These are phyloP conservation scores for Cladophialophora bantiana DNA, from an alignment of 2,329 filamentous ascomycete genomes.

Conservation along the genomic window DNA sequence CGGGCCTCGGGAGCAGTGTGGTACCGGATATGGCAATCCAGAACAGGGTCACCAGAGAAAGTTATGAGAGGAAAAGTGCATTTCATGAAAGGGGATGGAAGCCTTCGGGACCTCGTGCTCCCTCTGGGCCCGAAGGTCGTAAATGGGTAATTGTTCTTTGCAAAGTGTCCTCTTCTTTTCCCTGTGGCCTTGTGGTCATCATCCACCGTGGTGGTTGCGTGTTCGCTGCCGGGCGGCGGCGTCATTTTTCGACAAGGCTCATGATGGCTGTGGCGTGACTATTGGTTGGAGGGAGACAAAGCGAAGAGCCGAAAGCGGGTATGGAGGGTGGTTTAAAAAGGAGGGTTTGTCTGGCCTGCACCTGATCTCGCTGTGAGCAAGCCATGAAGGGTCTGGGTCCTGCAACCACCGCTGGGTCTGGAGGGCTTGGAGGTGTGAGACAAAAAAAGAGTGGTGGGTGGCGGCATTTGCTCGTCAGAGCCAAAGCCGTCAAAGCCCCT, in stretches of 20 bases:
- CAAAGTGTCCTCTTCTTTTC: slow-evolving; percentile 20
- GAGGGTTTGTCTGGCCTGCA: slow-evolving; percentile 6
- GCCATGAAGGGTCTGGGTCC: not conserved
- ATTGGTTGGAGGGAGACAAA: slow-evolving; percentile 30
- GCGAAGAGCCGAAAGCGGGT: slow-evolving; percentile 25
- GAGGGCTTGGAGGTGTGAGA: slow-evolving; percentile 19
- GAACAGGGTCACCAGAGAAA: not conserved
- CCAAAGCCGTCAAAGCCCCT: not conserved
- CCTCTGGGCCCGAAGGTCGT: slow-evolving; percentile 1
- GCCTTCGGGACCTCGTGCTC: slow-evolving; percentile 8
- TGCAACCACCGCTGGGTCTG: slow-evolving; percentile 9
- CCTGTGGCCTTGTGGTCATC: slow-evolving; percentile 12
- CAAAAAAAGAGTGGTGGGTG: slow-evolving; percentile 18
- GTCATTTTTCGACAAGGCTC: slow-evolving; percentile 33
- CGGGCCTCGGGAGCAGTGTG: slow-evolving; percentile 4
- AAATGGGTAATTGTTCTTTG: slow-evolving; percentile 15
- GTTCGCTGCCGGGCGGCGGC: slow-evolving; percentile 19
- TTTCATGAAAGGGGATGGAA: slow-evolving; percentile 14
- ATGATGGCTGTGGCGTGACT: slow-evolving; percentile 34
- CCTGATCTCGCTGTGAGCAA: slow-evolving; percentile 7
- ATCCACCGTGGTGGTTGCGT: slow-evolving; percentile 18
- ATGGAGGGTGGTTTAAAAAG: slow-evolving; percentile 3
- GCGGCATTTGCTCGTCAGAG: slow-evolving; percentile 2
- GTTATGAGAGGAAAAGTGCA: not conserved
- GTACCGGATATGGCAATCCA: slow-evolving; percentile 17